Conservation (phyloP, 371 early-diverging fungal species). For the Mortierella polycephala region DNA sequence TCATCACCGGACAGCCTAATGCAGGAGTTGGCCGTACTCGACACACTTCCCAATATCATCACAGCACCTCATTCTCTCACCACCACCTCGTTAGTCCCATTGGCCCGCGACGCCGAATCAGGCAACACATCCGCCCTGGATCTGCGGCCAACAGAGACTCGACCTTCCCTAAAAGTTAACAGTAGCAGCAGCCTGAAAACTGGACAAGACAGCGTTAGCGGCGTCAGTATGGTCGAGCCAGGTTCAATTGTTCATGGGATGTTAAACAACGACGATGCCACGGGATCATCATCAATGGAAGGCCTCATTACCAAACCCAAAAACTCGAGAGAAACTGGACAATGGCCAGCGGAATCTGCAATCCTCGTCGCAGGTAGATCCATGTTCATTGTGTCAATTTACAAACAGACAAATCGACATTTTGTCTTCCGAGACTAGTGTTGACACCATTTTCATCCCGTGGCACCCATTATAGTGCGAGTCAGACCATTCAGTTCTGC, state of each 20-base stretch:
- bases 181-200: neutral
- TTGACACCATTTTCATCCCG: neutral
- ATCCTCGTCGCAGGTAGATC: constrained; percentile 49
- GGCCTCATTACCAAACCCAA: neutral
- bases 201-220: no score
- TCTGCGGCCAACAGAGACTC: neutral
- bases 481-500: constrained; percentile 68
- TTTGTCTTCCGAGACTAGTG: neutral
- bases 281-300: neutral
- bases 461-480: constrained; percentile 53
- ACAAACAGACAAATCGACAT: neutral
- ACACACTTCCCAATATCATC: no score
- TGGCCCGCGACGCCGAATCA: neutral
- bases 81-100: neutral
- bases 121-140: neutral
- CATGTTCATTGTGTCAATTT: neutral
- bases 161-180: neutral
- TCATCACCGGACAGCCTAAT: neutral
- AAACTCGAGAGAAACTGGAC: constrained; percentile 15
- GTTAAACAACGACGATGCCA: no score
- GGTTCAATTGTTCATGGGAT: neutral
- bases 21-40: neutral
- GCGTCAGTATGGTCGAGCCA: neutral
- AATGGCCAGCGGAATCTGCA: constrained; percentile 51
- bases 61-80: neutral